These are phyloP conservation scores for Phalaenopsis aphrodite DNA, from an alignment of 106 monocot species.

Conservation along the genomic window DNA sequence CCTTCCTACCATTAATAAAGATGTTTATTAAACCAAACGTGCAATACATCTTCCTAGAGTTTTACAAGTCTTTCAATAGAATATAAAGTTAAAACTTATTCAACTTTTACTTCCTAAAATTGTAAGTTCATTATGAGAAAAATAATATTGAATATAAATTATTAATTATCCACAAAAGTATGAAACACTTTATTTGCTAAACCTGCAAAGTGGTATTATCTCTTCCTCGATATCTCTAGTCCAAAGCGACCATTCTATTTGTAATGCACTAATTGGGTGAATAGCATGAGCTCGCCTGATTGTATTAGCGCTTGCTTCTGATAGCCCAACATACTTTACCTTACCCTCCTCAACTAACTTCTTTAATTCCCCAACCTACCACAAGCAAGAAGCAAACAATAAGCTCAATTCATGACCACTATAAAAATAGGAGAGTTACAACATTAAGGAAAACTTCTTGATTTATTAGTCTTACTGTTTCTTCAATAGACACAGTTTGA, in stretches of 20 bases:
- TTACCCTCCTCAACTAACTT: conserved; percentile 48
- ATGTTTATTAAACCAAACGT: too few species aligned
- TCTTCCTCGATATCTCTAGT: conserved; percentile 56
- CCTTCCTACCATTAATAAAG: too few species aligned
- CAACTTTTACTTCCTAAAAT: too few species aligned
- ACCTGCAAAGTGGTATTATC: conserved; percentile 53
- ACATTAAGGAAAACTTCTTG: background rate
- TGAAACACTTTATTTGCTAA: background rate
- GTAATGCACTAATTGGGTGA: conserved; percentile 59
- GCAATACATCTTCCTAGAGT: too few species aligned
- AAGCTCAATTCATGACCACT: background rate
- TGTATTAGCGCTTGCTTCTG: conserved; percentile 58
- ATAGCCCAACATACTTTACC: conserved; percentile 59
- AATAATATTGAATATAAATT: too few species aligned
- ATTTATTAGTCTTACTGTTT: conserved; percentile 28
- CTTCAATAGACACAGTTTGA: conserved; percentile 36
- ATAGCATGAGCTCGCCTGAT: conserved; percentile 59
- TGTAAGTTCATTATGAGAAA: too few species aligned
- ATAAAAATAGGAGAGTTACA: too few species aligned
- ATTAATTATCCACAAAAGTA: too few species aligned
- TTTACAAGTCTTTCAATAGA: too few species aligned
- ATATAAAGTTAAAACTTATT: too few species aligned
- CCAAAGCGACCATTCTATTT: conserved; percentile 79
- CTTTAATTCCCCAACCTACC: conserved; percentile 20
- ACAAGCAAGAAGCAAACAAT: background rate